These are phyloP conservation scores for Penicillium bialowiezense DNA, from an alignment of 495 filamentous ascomycete species.

Conservation along the genomic window DNA sequence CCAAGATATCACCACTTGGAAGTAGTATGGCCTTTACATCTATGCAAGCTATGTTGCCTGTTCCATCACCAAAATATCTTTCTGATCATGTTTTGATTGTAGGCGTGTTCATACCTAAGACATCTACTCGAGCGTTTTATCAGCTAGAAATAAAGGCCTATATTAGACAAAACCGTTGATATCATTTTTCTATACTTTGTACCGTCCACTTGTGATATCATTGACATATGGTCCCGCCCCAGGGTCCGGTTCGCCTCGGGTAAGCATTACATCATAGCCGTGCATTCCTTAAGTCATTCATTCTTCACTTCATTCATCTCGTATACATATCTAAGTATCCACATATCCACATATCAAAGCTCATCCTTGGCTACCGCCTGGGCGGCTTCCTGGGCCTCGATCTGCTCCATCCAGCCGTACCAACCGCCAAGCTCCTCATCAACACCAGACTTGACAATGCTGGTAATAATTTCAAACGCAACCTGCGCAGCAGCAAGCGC, in stretches of 20 bases:
- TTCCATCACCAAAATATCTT: no score
- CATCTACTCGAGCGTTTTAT: no score
- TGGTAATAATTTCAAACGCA: conserved; percentile 77
- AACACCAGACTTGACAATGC: conserved; percentile 69
- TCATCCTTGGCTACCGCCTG: conserved; percentile 39
- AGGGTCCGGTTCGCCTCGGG: not conserved
- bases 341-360: conserved; percentile 23
- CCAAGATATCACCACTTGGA: no score
- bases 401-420: conserved; percentile 38
- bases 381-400: conserved; percentile 12
- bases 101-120: no score
- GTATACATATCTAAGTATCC: no score
- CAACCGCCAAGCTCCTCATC: conserved; percentile 44
- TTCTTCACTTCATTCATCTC: conserved; percentile 14
- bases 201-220: not conserved
- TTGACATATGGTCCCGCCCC: no score
- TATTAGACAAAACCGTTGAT: no score
- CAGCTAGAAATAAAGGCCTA: no score
- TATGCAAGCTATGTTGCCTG: no score
- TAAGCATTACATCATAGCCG: not conserved
- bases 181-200: no score
- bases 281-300: conserved; percentile 5
- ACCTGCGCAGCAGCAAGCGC: conserved; percentile 81
- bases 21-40: no score
- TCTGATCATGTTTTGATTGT: no score